Evolutionary conservation across 1,139 yeast species (phyloP).

Genomic region (Candida albicans): DNA sequence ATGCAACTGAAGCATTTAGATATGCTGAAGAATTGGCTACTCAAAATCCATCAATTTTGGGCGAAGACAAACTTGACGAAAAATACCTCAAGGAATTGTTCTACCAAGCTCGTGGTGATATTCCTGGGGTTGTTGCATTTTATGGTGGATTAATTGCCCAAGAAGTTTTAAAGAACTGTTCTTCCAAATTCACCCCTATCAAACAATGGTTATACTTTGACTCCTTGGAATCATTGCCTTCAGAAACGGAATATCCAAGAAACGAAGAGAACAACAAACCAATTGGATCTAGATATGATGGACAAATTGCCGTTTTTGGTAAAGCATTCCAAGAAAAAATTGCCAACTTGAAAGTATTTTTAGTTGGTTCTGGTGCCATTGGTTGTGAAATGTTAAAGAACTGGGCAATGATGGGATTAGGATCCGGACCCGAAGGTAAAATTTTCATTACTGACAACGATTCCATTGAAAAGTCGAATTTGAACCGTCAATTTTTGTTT

Average conservation of each 20-base stretch:
- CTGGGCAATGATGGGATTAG: slow-evolving; percentile 97
- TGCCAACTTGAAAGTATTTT: slow-evolving; percentile 76
- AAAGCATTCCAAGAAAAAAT: slow-evolving; percentile 67
- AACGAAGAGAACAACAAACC: slow-evolving; percentile 74
- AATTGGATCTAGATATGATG: slow-evolving; percentile 80
- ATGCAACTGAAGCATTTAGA: slow-evolving; percentile 66
- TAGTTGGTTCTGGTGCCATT: slow-evolving; percentile 98
- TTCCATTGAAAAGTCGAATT: slow-evolving; percentile 89
- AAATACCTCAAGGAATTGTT: slow-evolving; percentile 70
- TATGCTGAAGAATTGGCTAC: slow-evolving; percentile 60
- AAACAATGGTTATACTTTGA: slow-evolving; percentile 93
- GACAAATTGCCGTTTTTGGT: slow-evolving; percentile 94
- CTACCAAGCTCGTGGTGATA: slow-evolving; percentile 86
- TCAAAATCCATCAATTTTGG: slow-evolving; percentile 59
- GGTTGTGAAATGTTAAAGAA: slow-evolving; percentile 98
- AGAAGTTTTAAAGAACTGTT: slow-evolving; percentile 91
- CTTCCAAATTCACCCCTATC: slow-evolving; percentile 90
- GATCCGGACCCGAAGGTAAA: slow-evolving; percentile 85
- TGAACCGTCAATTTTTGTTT: slow-evolving; percentile 94
- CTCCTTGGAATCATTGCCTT: slow-evolving; percentile 86
- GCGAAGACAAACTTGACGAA: slow-evolving; percentile 60
- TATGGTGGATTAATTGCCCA: slow-evolving; percentile 96
- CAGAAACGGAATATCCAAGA: slow-evolving; percentile 55
- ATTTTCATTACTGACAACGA: slow-evolving; percentile 91
- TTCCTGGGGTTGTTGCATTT: slow-evolving; percentile 87